Conservation (phyloP, 768 basidiomycete genomes). For the Sporobolomyces phaffii region DNA sequence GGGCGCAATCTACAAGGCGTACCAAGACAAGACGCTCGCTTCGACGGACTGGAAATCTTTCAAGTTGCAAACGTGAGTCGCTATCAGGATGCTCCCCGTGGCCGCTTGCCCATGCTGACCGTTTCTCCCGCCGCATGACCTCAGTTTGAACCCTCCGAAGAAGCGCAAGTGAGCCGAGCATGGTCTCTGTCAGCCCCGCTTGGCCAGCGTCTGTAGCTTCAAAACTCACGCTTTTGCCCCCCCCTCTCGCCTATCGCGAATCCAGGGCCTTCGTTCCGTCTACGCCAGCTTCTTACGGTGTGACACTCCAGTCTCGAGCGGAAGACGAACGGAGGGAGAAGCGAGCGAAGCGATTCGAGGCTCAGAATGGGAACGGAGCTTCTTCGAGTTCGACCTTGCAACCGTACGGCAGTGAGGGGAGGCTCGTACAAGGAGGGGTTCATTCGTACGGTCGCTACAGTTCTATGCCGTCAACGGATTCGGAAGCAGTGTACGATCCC, state of each 20-base stretch:
- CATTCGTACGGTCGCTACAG: slow-evolving; percentile 17
- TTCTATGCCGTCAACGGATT: slow-evolving; percentile 13
- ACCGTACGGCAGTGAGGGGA: slow-evolving; percentile 46
- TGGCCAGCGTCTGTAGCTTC: no score
- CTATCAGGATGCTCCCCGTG: no score
- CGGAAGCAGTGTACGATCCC: slow-evolving; percentile 35
- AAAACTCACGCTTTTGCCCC: no score
- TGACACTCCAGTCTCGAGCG: slow-evolving; percentile 36
- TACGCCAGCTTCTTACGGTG: slow-evolving; percentile 36
- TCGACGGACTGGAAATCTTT: slow-evolving; percentile 90
- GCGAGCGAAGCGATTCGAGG: slow-evolving; percentile 80
- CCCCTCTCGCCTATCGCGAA: no score
- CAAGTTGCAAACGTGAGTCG: slow-evolving; percentile 73
- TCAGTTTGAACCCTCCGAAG: slow-evolving; percentile 24
- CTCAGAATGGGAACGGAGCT: slow-evolving; percentile 15
- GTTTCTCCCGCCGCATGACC: not conserved
- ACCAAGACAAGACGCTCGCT: slow-evolving; percentile 73
- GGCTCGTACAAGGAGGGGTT: slow-evolving; percentile 48
- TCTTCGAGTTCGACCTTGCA: slow-evolving; percentile 17
- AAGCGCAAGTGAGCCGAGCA: slow-evolving; percentile 44
- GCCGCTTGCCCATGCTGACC: no score
- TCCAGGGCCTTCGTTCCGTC: slow-evolving; percentile 32
- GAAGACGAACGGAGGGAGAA: slow-evolving; percentile 48
- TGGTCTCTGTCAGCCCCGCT: no score
- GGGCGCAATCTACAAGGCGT: slow-evolving; percentile 92